phyloP scores from a whole-genome alignment of 2,329 filamentous ascomycete species.

The Tolypocladium pustulatum region DNA sequence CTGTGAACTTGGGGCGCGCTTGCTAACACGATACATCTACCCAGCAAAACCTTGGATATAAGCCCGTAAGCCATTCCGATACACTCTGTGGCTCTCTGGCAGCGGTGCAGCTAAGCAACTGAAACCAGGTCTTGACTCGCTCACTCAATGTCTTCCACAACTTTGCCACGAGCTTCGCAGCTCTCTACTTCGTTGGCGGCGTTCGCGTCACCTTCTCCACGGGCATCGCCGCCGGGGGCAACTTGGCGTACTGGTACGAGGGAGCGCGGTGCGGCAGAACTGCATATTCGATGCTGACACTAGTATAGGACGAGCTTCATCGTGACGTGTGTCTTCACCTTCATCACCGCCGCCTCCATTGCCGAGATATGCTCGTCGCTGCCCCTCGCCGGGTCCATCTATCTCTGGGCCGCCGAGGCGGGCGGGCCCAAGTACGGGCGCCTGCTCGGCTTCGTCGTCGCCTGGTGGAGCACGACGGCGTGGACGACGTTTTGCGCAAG shows the following conservation, averaged over 20 bases:
- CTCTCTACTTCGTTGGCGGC: constrained; percentile 50
- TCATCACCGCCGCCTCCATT: constrained; percentile 49
- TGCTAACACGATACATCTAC: not conserved
- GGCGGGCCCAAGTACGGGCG: constrained; percentile 44
- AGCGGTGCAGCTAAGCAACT: not conserved
- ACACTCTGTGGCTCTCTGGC: not conserved
- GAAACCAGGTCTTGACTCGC: not conserved
- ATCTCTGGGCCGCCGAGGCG: constrained; percentile 50
- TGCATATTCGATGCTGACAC: not conserved
- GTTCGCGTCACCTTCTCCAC: constrained; percentile 52
- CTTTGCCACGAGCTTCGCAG: constrained; percentile 17
- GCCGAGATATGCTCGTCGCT: constrained; percentile 51
- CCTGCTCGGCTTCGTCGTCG: constrained; percentile 49
- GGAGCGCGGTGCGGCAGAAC: not conserved
- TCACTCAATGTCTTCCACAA: not conserved
- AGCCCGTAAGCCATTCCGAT: not conserved
- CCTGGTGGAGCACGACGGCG: constrained; percentile 53
- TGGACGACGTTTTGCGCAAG: constrained; percentile 50
- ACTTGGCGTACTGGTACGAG: constrained; percentile 46
- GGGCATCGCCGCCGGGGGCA: constrained; percentile 49
- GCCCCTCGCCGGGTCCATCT: constrained; percentile 48
- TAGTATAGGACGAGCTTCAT: constrained; percentile 44
- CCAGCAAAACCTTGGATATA: not conserved
- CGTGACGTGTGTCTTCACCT: constrained; percentile 48
- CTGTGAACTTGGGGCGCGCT: not conserved